Conservation (phyloP, 2,329 filamentous ascomycete genomes). For the Aspergillus intermedius region DNA sequence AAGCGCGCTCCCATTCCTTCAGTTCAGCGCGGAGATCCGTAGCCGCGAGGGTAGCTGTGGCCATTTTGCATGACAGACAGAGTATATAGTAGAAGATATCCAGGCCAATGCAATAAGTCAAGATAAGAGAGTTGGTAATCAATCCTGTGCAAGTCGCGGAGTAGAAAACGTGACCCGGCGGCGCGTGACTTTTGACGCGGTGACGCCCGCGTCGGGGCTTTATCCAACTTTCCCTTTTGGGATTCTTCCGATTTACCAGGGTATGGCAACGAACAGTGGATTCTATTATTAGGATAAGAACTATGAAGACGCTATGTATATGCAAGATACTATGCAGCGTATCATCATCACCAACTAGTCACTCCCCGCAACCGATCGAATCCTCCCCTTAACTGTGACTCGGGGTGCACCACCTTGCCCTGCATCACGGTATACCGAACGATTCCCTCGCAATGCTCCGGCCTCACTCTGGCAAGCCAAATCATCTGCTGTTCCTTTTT, state of each 20-base stretch:
- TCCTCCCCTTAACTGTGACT: slow-evolving; percentile 72
- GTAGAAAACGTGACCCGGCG: neutral
- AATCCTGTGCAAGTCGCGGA: neutral
- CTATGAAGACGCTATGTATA: neutral
- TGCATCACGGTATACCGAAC: slow-evolving; percentile 77
- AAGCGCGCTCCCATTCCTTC: slow-evolving; percentile 44
- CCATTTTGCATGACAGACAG: slow-evolving; percentile 21
- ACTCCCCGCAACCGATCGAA: slow-evolving; percentile 70
- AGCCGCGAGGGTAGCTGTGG: slow-evolving; percentile 19
- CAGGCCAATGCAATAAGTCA: too few relatives aligned
- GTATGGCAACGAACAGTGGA: neutral
- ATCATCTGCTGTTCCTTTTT: slow-evolving; percentile 49
- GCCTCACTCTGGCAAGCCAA: slow-evolving; percentile 79
- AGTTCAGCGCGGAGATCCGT: slow-evolving; percentile 35
- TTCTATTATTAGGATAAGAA: neutral
- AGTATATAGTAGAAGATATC: neutral
- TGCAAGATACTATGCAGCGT: neutral
- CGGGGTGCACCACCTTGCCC: slow-evolving; percentile 84
- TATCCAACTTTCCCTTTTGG: neutral
- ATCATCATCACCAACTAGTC: slow-evolving; percentile 50
- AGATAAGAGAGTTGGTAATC: too few relatives aligned
- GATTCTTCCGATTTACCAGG: neutral
- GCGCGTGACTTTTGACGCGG: neutral
- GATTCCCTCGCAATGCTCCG: slow-evolving; percentile 83
- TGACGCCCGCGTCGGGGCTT: neutral